These are phyloP conservation scores for Coemansia sp. DNA, from an alignment of 192 early-diverging fungal species.

Conservation along the genomic window DNA sequence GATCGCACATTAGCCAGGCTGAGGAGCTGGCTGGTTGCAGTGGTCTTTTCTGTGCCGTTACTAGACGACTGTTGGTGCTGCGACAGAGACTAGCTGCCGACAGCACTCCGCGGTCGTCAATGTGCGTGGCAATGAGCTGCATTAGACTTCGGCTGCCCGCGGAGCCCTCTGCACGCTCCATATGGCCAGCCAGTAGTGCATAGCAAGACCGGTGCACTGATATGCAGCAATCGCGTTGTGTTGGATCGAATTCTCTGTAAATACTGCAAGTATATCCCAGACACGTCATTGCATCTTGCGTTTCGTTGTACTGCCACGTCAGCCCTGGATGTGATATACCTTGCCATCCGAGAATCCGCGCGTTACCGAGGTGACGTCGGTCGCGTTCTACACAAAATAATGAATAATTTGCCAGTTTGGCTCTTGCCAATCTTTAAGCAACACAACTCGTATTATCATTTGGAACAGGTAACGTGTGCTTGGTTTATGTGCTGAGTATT, in stretches of 20 bases:
- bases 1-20: slow-evolving; percentile 39
- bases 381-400: slow-evolving; percentile 23
- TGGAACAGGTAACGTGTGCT: background rate
- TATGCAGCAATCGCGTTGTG: slow-evolving; percentile 19
- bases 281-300: slow-evolving; percentile 35
- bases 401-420: too few relatives aligned
- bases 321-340: slow-evolving; percentile 48
- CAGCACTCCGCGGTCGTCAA: slow-evolving; percentile 23
- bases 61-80: background rate
- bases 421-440: too few relatives aligned
- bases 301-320: slow-evolving; percentile 32
- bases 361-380: slow-evolving; percentile 33
- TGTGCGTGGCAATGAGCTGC: slow-evolving; percentile 17
- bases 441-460: too few relatives aligned
- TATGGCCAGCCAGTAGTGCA: slow-evolving; percentile 18
- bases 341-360: slow-evolving; percentile 25
- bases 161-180: slow-evolving; percentile 33
- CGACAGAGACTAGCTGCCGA: background rate
- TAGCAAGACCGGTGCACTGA: slow-evolving; percentile 46
- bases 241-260: slow-evolving; percentile 23
- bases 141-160: slow-evolving; percentile 7
- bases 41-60: background rate
- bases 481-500: background rate
- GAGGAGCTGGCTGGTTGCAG: background rate
- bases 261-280: slow-evolving; percentile 33